phyloP scores from a whole-genome alignment of 495 filamentous ascomycete species.

The Penicillium daleae region DNA sequence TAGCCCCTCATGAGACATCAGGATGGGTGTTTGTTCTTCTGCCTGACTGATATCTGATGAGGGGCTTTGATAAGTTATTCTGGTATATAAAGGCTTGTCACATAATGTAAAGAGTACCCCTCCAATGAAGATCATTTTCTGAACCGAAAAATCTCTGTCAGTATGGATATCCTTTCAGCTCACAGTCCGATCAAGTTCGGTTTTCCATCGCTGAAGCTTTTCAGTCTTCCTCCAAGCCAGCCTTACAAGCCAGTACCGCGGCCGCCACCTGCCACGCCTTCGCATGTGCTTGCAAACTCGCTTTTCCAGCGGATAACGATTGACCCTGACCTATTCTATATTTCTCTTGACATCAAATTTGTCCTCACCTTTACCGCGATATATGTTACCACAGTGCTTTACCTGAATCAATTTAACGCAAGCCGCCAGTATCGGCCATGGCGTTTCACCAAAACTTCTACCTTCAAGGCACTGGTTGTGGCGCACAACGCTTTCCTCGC shows the following conservation, averaged over 20 bases:
- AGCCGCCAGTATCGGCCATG: constrained; percentile 19
- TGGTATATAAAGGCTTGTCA: constrained; percentile 9
- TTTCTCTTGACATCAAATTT: constrained; percentile 6
- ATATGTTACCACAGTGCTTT: constrained; percentile 17
- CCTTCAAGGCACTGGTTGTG: constrained; percentile 14
- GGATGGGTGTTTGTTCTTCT: neutral
- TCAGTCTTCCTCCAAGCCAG: constrained; percentile 10
- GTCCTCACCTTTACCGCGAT: constrained; percentile 18
- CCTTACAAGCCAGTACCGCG: constrained; percentile 6
- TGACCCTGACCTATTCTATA: constrained; percentile 8
- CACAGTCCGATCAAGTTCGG: constrained; percentile 4
- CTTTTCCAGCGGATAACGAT: constrained; percentile 6
- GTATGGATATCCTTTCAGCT: constrained; percentile 4
- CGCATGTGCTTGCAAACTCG: neutral
- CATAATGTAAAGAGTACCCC: neutral
- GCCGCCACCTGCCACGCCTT: neutral
- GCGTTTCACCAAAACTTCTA: constrained; percentile 17
- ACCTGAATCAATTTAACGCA: constrained; percentile 22
- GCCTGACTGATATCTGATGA: neutral
- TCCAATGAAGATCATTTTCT: constrained; percentile 1
- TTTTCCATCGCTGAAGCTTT: constrained; percentile 7
- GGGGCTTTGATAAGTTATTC: neutral
- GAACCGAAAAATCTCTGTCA: neutral
- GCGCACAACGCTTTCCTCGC: constrained; percentile 18
- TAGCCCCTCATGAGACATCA: neutral